A percentile compares a stretch with the other conserved stretches of the same genome.
Evolutionary conservation across 2,329 filamentous ascomycete genomes (phyloP).

Genomic region (Ascochyta lentis): DNA sequence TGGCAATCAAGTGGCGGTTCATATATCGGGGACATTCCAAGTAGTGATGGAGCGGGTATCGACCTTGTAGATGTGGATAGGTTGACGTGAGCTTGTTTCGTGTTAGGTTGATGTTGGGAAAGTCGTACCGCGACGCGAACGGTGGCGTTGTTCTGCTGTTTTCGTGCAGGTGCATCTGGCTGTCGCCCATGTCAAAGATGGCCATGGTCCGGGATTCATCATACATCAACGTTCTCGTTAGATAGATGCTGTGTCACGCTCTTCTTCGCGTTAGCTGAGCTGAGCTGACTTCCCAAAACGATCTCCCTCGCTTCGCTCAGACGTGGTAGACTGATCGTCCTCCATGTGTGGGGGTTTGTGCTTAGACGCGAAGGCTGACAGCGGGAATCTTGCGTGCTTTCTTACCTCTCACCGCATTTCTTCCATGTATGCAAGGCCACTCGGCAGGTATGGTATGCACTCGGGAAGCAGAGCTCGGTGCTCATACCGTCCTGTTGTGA

Average conservation of each 20-base stretch:
- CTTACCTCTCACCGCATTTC: background rate
- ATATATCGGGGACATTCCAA: slow-evolving; percentile 22
- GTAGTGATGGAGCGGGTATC: slow-evolving; percentile 22
- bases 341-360: background rate
- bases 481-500: slow-evolving; percentile 11
- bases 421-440: background rate
- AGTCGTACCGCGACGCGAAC: background rate
- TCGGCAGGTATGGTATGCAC: background rate
- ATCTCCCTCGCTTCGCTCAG: slow-evolving; percentile 3
- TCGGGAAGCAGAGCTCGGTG: slow-evolving; percentile 2
- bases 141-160: background rate
- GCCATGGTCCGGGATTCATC: background rate
- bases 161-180: background rate
- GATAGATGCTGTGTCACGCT: slow-evolving; percentile 7
- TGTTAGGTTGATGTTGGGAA: background rate
- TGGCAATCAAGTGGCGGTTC: slow-evolving; percentile 6
- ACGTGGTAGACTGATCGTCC: background rate
- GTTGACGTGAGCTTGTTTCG: slow-evolving; percentile 16
- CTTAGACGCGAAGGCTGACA: background rate
- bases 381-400: background rate
- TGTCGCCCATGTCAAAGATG: background rate
- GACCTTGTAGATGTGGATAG: slow-evolving; percentile 29
- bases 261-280: background rate
- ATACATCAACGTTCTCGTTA: background rate
- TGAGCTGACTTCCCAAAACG: slow-evolving; percentile 1